Percentiles rank a stretch among this genome's conserved stretches.
Evolutionary conservation across 129 eudicot species (phyloP).

Genomic region (Chrysanthemum lavandulifolium): DNA sequence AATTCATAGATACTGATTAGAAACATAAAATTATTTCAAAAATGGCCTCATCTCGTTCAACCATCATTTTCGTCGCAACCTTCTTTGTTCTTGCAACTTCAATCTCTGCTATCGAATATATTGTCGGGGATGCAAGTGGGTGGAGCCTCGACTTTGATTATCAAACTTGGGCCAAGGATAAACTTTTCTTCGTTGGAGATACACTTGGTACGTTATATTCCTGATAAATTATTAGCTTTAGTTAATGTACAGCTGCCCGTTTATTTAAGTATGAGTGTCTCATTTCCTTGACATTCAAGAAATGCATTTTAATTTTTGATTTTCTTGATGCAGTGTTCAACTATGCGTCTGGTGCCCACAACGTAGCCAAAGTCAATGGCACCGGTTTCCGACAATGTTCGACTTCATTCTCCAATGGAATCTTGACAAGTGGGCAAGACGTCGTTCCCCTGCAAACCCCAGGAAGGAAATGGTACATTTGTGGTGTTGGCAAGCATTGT

Average conservation of each 20-base stretch:
- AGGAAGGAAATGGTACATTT: conserved; percentile 58
- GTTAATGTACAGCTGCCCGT: not conserved
- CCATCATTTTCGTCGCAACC: conserved; percentile 25
- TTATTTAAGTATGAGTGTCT: not conserved
- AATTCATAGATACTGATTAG: not conserved
- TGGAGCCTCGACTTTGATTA: conserved; percentile 38
- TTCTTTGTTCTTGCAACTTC: conserved; percentile 19
- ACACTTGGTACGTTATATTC: conserved; percentile 25
- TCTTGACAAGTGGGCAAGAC: conserved; percentile 47
- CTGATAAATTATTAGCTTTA: not conserved
- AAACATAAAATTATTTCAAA: not conserved
- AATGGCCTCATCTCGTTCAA: conserved; percentile 24
- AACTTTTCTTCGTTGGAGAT: conserved; percentile 37
- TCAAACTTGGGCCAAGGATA: conserved; percentile 36
- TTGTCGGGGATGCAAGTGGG: conserved; percentile 34
- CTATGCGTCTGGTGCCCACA: conserved; percentile 30
- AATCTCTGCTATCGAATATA: conserved; percentile 22
- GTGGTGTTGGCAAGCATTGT: conserved; percentile 44
- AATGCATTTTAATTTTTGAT: not conserved
- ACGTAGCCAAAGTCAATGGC: conserved; percentile 39
- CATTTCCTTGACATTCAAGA: not conserved
- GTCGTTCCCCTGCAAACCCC: conserved; percentile 40
- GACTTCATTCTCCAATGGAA: conserved; percentile 12
- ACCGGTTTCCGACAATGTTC: conserved; percentile 41
- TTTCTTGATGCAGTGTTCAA: conserved; percentile 36